Conservation (phyloP, 2,329 filamentous ascomycete genomes). For the Penicillium corylophilum region DNA sequence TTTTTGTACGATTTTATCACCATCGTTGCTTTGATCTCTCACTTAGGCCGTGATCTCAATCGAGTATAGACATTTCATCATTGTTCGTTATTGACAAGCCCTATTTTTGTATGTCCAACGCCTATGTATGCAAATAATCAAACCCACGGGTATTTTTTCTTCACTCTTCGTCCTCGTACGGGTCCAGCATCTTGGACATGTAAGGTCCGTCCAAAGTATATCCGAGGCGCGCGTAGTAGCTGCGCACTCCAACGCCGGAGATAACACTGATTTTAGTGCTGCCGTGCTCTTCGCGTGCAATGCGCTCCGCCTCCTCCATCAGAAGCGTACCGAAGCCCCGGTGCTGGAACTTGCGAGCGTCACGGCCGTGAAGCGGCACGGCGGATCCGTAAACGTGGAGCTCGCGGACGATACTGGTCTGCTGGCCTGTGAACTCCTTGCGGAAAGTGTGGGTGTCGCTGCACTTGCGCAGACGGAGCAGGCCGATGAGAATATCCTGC, state of each 20-base stretch:
- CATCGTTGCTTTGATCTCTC: conserved; percentile 7
- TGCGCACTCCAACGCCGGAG: conserved; percentile 92
- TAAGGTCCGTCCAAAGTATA: conserved; percentile 94
- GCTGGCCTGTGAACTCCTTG: conserved; percentile 79
- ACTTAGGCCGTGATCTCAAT: conserved; percentile 11
- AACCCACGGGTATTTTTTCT: neutral
- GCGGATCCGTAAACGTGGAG: conserved; percentile 96
- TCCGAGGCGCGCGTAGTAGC: conserved; percentile 90
- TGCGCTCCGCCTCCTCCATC: conserved; percentile 97
- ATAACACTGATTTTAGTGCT: conserved; percentile 95
- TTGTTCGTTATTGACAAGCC: conserved; percentile 22
- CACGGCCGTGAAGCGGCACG: conserved; percentile 93
- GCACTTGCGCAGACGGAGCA: conserved; percentile 87
- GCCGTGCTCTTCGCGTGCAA: conserved; percentile 89
- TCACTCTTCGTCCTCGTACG: conserved; percentile 39
- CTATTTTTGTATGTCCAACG: conserved; percentile 23
- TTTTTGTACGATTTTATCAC: conserved; percentile 1
- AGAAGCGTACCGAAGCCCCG: conserved; percentile 93
- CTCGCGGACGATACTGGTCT: conserved; percentile 88
- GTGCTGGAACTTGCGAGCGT: conserved; percentile 96
- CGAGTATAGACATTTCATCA: conserved; percentile 27
- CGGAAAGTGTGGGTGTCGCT: conserved; percentile 89
- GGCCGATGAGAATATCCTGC: conserved; percentile 92
- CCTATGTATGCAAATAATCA: conserved; percentile 19
- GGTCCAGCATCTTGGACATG: conserved; percentile 55